Evolutionary conservation across 306 rosid species (phyloP).

Genomic region (Adenanthera pavonina): DNA sequence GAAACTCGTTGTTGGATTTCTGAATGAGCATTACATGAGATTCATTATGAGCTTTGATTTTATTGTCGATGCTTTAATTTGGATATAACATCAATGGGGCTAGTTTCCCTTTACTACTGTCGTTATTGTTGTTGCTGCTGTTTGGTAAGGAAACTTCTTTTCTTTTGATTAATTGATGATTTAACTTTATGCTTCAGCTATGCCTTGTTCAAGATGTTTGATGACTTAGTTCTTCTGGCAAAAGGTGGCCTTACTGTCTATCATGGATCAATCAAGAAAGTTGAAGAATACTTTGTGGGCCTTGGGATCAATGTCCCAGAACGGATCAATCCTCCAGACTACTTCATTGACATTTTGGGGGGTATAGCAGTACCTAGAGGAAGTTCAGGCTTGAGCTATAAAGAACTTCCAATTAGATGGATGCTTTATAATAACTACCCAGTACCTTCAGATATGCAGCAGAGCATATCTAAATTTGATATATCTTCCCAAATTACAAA

Average conservation of each 20-base stretch:
- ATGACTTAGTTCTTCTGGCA: constrained; percentile 90
- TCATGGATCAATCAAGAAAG: constrained; percentile 83
- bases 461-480: constrained; percentile 43
- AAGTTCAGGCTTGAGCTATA: constrained; percentile 58
- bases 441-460: constrained; percentile 82
- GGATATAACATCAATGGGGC: neutral
- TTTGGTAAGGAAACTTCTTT: constrained; percentile 5
- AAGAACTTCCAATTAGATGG: constrained; percentile 89
- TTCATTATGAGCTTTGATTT: constrained; percentile 21
- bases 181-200: constrained; percentile 64
- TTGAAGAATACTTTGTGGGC: constrained; percentile 81
- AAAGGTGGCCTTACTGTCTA: constrained; percentile 98
- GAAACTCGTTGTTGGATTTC: constrained; percentile 15
- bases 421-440: constrained; percentile 82
- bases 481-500: constrained; percentile 41
- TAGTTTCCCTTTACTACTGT: neutral
- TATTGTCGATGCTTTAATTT: constrained; percentile 1
- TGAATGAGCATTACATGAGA: neutral
- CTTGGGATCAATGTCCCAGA: constrained; percentile 86
- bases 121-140: neutral
- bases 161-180: constrained; percentile 35
- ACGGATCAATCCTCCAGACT: constrained; percentile 90
- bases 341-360: constrained; percentile 91
- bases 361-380: constrained; percentile 64
- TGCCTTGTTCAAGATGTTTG: constrained; percentile 95